phyloP scores from a whole-genome alignment of 495 filamentous ascomycete genomes.

The Penicillium canariense region DNA sequence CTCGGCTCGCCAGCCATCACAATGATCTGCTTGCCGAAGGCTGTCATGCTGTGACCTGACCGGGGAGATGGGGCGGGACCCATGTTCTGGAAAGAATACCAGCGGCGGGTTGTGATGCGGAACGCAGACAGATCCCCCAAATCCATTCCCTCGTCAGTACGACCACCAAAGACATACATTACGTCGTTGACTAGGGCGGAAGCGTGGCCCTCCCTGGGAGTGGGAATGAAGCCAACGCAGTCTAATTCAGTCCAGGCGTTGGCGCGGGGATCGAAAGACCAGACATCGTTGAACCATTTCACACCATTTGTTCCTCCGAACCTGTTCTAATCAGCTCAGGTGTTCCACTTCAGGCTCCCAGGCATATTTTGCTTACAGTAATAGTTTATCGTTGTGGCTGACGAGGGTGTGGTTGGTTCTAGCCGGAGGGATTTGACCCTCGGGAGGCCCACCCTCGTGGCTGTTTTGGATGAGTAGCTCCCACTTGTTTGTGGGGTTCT shows the following conservation, averaged over 20 bases:
- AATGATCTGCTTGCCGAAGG: conserved; percentile 85
- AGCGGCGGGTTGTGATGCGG: conserved; percentile 82
- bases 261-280: conserved; percentile 82
- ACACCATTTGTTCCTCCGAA: conserved; percentile 96
- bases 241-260: conserved; percentile 86
- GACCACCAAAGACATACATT: conserved; percentile 99
- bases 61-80: conserved; percentile 89
- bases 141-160: conserved; percentile 87
- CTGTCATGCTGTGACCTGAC: conserved; percentile 97
- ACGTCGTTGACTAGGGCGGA: conserved; percentile 90
- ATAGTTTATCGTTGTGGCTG: conserved; percentile 90
- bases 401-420: conserved; percentile 94
- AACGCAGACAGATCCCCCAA: conserved; percentile 95
- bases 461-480: conserved; percentile 80
- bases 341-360: neutral
- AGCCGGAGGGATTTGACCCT: conserved; percentile 76
- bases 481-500: conserved; percentile 86
- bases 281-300: conserved; percentile 98
- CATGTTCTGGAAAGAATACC: conserved; percentile 99
- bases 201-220: conserved; percentile 90
- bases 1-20: conserved; percentile 94
- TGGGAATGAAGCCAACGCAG: conserved; percentile 96
- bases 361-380: conserved; percentile 60
- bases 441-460: conserved; percentile 62
- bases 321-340: conserved; percentile 38